A percentile compares a stretch with the other conserved stretches of the same genome.
These are phyloP conservation scores for Podospora anserina DNA, from an alignment of 495 filamentous ascomycete genomes.

Conservation along the genomic window DNA sequence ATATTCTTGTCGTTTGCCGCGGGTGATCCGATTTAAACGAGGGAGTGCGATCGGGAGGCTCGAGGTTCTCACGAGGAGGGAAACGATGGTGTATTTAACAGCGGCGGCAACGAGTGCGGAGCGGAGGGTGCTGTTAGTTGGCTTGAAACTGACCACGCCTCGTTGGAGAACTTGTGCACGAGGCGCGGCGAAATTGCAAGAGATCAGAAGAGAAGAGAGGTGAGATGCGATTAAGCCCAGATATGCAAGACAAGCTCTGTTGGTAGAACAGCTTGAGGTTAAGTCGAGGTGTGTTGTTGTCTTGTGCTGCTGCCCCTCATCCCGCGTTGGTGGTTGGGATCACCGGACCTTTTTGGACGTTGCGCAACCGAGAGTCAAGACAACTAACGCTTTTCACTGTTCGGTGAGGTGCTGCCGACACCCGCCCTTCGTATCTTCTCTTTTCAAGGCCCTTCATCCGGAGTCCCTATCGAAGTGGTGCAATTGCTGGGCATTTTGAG, in stretches of 20 bases:
- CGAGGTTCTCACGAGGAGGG: not conserved
- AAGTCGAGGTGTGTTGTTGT: not conserved
- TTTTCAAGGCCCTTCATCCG: not conserved
- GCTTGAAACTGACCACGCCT: not conserved
- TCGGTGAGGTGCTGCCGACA: not conserved
- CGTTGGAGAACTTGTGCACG: not conserved
- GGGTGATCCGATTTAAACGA: not conserved
- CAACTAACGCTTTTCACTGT: not conserved
- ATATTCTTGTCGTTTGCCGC: not conserved
- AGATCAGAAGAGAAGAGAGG: not conserved
- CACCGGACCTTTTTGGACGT: not conserved
- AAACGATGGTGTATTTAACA: not conserved
- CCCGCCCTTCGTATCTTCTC: not conserved
- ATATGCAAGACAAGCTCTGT: not conserved
- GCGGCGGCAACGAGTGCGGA: not conserved
- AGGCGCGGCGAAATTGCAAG: not conserved
- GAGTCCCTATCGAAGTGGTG: not conserved
- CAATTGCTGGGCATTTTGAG: slow-evolving; percentile 4
- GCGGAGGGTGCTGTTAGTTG: not conserved
- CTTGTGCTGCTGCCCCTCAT: not conserved
- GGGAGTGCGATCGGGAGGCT: not conserved
- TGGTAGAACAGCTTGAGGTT: not conserved
- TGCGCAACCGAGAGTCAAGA: not conserved
- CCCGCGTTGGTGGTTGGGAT: not conserved
- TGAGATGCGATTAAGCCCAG: too few relatives aligned